A percentile compares a stretch with the other conserved stretches of the same genome.
These are phyloP conservation scores for Hyaloscypha hepaticicola DNA, from an alignment of 495 filamentous ascomycete genomes.

Conservation along the genomic window DNA sequence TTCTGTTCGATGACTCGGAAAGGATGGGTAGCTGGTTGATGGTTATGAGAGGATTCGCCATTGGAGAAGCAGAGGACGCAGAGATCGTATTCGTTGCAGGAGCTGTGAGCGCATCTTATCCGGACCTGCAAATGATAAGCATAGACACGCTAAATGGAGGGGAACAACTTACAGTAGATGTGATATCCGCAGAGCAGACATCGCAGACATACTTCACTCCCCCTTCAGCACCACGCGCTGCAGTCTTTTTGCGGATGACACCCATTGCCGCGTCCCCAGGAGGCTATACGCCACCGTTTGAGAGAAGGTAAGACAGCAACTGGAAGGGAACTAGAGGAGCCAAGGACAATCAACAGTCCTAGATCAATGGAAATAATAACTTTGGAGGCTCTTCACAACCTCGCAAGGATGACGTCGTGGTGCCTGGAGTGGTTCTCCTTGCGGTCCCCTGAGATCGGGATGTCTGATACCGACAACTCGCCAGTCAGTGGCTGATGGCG, in stretches of 20 bases:
- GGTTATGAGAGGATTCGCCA: conserved; percentile 71
- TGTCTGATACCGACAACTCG: conserved; percentile 3
- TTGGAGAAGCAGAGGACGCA: conserved; percentile 93
- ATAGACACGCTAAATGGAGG: neutral
- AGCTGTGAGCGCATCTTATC: conserved; percentile 80
- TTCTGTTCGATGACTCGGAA: conserved; percentile 97
- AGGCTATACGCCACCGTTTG: neutral
- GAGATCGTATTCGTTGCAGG: conserved; percentile 92
- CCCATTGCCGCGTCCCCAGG: conserved; percentile 58
- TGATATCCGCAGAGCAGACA: conserved; percentile 92
- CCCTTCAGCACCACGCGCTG: conserved; percentile 82
- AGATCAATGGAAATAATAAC: neutral
- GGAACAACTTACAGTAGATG: conserved; percentile 71
- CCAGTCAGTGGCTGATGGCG: neutral
- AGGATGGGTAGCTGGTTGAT: conserved; percentile 80
- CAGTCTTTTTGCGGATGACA: conserved; percentile 94
- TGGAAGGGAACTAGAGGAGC: neutral
- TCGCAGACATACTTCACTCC: conserved; percentile 96
- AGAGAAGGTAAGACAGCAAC: neutral
- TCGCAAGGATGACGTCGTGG: neutral
- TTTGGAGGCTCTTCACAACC: neutral
- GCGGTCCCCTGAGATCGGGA: neutral
- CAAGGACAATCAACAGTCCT: neutral
- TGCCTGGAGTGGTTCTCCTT: neutral
- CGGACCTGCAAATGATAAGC: conserved; percentile 62